Percentiles rank a stretch among this genome's conserved stretches.
Conservation (phyloP, 495 filamentous ascomycete species). For the Collariella sp. region DNA sequence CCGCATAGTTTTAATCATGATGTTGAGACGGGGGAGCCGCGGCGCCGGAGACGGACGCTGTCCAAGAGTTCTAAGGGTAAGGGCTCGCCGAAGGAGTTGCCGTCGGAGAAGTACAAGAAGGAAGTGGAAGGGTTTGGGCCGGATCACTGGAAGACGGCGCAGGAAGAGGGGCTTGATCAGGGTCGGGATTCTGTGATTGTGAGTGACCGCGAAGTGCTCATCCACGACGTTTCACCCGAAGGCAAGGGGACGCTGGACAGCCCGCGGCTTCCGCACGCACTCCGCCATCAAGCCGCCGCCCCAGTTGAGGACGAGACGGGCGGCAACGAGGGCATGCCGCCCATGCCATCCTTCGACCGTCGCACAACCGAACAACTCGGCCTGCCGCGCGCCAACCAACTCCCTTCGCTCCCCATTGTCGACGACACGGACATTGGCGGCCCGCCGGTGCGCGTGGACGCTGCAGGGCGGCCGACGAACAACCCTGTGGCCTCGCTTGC, state of each 20-base stretch:
- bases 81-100: constrained; percentile 28
- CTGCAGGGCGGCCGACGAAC: constrained; percentile 26
- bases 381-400: constrained; percentile 51
- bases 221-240: constrained; percentile 49
- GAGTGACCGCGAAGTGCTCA: constrained; percentile 55
- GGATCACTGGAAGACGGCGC: constrained; percentile 57
- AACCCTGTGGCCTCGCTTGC: constrained; percentile 47
- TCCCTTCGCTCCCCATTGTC: constrained; percentile 54
- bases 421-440: constrained; percentile 80
- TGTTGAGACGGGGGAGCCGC: constrained; percentile 57
- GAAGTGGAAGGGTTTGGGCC: constrained; percentile 70
- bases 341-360: constrained; percentile 40
- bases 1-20: constrained; percentile 76
- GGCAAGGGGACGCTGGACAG: constrained; percentile 49
- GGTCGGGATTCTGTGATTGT: constrained; percentile 62
- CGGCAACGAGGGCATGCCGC: constrained; percentile 41
- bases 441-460: constrained; percentile 43
- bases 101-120: constrained; percentile 52
- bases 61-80: constrained; percentile 41
- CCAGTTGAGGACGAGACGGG: constrained; percentile 14
- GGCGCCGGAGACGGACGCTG: constrained; percentile 34
- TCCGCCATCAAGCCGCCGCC: constrained; percentile 12
- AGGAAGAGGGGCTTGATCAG: constrained; percentile 45
- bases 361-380: constrained; percentile 49
- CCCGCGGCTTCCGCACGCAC: constrained; percentile 35